phyloP scores from a whole-genome alignment of 495 filamentous ascomycete species.

The Neurospora tetraspora region DNA sequence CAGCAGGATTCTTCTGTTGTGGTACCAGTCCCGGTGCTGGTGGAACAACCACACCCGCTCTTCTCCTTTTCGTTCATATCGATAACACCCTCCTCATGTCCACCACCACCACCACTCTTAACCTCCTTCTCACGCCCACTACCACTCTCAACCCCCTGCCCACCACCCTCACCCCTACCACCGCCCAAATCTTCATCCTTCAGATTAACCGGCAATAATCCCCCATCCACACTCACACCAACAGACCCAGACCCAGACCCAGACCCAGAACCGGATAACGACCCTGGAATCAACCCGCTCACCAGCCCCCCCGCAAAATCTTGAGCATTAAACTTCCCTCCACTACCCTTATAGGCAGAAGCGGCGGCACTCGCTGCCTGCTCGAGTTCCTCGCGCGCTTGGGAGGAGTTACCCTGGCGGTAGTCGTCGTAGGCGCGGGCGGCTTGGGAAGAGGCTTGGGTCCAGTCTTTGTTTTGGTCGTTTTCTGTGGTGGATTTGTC shows the following conservation, averaged over 20 bases:
- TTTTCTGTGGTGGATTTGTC: too few species aligned
- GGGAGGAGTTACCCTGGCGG: not conserved
- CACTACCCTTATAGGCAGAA: not conserved
- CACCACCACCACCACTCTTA: not conserved
- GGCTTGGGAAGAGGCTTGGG: not conserved
- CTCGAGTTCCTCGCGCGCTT: not conserved
- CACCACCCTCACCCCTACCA: too few species aligned
- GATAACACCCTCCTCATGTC: not conserved
- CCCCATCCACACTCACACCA: too few species aligned
- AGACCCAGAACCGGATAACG: too few species aligned
- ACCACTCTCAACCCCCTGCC: too few species aligned
- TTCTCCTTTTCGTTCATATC: too few species aligned
- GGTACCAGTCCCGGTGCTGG: not conserved
- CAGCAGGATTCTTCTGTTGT: not conserved
- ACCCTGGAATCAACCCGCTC: not conserved
- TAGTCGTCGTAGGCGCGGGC: not conserved
- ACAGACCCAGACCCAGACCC: too few species aligned
- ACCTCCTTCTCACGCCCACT: too few species aligned
- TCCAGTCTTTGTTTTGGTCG: not conserved
- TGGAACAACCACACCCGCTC: not conserved
- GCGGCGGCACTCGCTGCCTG: not conserved
- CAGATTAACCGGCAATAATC: not conserved
- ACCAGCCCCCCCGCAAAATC: not conserved
- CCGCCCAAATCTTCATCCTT: not conserved
- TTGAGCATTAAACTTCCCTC: not conserved